Base-by-base conservation (phyloP, 164 flowering plant genomes). In the Aristolochia californica region DNA sequence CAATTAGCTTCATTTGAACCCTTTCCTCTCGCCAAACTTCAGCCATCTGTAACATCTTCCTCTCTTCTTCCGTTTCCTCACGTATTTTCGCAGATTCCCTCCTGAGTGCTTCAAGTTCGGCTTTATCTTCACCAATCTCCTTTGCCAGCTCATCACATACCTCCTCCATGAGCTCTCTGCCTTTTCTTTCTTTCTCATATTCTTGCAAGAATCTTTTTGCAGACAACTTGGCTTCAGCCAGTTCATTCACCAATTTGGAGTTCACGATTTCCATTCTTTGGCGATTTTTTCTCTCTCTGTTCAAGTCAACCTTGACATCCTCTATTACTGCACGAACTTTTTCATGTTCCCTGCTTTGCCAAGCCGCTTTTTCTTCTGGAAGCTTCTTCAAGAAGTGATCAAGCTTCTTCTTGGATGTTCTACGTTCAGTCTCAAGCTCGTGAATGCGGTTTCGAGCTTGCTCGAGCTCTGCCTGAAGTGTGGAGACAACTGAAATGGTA, bases 281-380 rank as follows among this genome's bases (percentile, higher is more conserved):
- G 25, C 93, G 84, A 56, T 70, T 82, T 68, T 90, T 89, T 78
- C 79, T 82, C 61, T 94, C 97, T 47, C 85, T 70, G 62, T 57
- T 78, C 72, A 85, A 59, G 40, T 84, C 93, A 45, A 72, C 60
- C 66, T 83, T 90, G 44, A 75, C 49, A 65, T 80, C 90, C 56
- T 86, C 91, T 53, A 94, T 83, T 52, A 84, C 69, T 30, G 77
- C 84, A 27, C 93, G 87, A 28, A 90, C 68, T 71, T 90, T 90
- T 70, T 85, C 96, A 63, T 90, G 96, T 70, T 94, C 99, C 72
- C 86, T 76, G 58, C 80, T 83, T 47, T 94, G 71, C 98, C 98
- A 93, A 23, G 79, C 60, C 1, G 85, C 80, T 65, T 68, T 81
- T 70, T 93, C 97, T 64, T 89, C 94, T 38, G 83, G 73, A 20